phyloP scores from a whole-genome alignment of 1,284 basidiomycete species.

The Baeospora myosura region DNA sequence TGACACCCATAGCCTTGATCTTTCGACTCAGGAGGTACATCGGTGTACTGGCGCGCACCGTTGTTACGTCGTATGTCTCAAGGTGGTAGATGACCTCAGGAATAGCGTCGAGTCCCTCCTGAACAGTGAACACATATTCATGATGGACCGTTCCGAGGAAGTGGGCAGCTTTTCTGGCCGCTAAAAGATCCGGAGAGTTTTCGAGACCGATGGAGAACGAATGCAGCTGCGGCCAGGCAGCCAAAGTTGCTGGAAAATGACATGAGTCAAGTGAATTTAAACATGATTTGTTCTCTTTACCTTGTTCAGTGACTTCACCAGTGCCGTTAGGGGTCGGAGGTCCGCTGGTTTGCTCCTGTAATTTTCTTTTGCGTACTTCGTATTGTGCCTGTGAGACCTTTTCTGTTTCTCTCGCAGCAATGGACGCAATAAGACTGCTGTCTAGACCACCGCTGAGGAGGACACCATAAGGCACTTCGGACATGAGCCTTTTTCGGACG shows the following conservation, averaged over 20 bases:
- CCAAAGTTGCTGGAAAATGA: slow-evolving; percentile 51
- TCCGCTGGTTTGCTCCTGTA: slow-evolving; percentile 47
- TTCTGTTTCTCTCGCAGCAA: slow-evolving; percentile 96
- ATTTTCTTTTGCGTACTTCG: slow-evolving; percentile 55
- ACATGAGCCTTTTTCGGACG: slow-evolving; percentile 95
- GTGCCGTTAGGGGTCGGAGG: slow-evolving; percentile 48
- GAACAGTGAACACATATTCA: slow-evolving; percentile 97
- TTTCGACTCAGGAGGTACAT: slow-evolving; percentile 97
- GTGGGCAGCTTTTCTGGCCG: slow-evolving; percentile 90
- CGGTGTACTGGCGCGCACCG: slow-evolving; percentile 94
- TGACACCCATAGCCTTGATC: slow-evolving; percentile 99
- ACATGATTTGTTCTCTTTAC: slow-evolving; percentile 27
- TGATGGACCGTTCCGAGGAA: slow-evolving; percentile 95
- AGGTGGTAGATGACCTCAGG: slow-evolving; percentile 98
- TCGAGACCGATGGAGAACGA: slow-evolving; percentile 97
- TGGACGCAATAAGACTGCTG: slow-evolving; percentile 92
- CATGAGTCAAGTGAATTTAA: not conserved
- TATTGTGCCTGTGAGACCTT: slow-evolving; percentile 80
- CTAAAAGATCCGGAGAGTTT: slow-evolving; percentile 92
- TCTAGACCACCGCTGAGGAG: slow-evolving; percentile 94
- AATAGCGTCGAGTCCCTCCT: slow-evolving; percentile 96
- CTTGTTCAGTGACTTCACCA: slow-evolving; percentile 41
- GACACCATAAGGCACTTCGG: slow-evolving; percentile 98
- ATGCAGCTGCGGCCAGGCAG: slow-evolving; percentile 94
- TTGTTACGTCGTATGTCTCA: slow-evolving; percentile 99